Evolutionary conservation across 768 basidiomycete genomes (phyloP), one percentile per base, ranked within the genome.

Genomic region (Suillus cothurnatus): DNA sequence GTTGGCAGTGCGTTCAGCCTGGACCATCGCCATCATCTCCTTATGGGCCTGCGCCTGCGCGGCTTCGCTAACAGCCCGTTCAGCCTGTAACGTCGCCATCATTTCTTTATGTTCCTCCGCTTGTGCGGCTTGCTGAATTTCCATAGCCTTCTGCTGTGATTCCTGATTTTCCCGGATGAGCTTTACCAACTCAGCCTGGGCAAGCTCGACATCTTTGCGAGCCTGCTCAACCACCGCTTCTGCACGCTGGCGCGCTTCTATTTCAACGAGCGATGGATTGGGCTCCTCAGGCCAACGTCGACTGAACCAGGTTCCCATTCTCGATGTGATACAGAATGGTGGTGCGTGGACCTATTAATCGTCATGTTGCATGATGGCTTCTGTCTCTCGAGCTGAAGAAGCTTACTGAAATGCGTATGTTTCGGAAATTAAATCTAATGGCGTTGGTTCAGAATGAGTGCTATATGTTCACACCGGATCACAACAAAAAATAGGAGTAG

Each of bases 181-280:
- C 15, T 8, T 56, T 34, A 6, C 15, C 12, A 57, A 36, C n/a
- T 36, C 34, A 36, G 38, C 36, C 23, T 31, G 32, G 17, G 64
- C 63, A n/a, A 21, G n/a, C 23, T 57, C 52, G 0, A 55, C 62
- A 14, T 64, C 43, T 31, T 21, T 34, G 41, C 47, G 39, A 6
- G 65, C 65, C 17, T 66, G 26, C 50, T 64, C 43, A 8, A 36
- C 31, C 6, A 26, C 65, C 4, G 53, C 65, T 39, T 66, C 62
- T 26, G 63, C 64, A 4, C 34, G 52, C n/a, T 43, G 62, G 19
- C 53, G 64, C 7, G 41, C 52, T 32, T 49, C 52, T 28, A 66
- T 66, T 1, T 55, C 65, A 2, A 17, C 39, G 1, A 66, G 23
- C 0, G 62, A 43, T 23, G 65, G 62, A 9, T 63, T 66, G 9